Evolutionary conservation across 768 basidiomycete species (phyloP).

Genomic region (Podaxis rugospora): DNA sequence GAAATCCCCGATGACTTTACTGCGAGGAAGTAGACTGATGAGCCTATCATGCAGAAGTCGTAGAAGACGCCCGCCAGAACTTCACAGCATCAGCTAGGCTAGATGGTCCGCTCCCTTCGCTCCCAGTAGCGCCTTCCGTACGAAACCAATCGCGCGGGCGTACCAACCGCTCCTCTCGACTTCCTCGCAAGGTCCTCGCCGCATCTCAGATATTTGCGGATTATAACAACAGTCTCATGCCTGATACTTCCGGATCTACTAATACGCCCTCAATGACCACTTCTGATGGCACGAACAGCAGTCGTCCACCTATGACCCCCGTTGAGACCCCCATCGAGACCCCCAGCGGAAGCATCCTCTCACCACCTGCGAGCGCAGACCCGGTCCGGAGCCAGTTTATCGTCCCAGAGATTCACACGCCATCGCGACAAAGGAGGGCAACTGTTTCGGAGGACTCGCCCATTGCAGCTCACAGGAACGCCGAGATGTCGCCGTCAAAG

Average conservation of each 20-base stretch:
- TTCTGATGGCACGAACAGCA: conserved; percentile 20
- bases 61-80: conserved; percentile 74
- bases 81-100: conserved; percentile 55
- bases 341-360: conserved; percentile 5
- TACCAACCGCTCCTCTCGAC: conserved; percentile 43
- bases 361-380: conserved; percentile 9
- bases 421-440: conserved; percentile 48
- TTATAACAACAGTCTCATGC: conserved; percentile 32
- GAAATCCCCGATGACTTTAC: background rate
- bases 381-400: conserved; percentile 20
- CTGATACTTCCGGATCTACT: conserved; percentile 24
- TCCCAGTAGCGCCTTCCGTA: conserved; percentile 52
- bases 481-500: conserved; percentile 55
- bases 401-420: conserved; percentile 35
- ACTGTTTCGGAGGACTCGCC: conserved; percentile 69
- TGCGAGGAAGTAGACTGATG: background rate
- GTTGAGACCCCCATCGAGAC: conserved; percentile 1
- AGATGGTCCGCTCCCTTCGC: conserved; percentile 49
- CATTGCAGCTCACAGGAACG: conserved; percentile 31
- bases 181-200: conserved; percentile 59
- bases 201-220: conserved; percentile 69
- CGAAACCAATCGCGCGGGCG: conserved; percentile 35
- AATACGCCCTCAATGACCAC: conserved; percentile 23
- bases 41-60: conserved; percentile 52
- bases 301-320: conserved; percentile 10